Evolutionary conservation across 2,329 filamentous ascomycete species (phyloP), one percentile per base, ranked within the genome.

Genomic region (Penicillium sp.): DNA sequence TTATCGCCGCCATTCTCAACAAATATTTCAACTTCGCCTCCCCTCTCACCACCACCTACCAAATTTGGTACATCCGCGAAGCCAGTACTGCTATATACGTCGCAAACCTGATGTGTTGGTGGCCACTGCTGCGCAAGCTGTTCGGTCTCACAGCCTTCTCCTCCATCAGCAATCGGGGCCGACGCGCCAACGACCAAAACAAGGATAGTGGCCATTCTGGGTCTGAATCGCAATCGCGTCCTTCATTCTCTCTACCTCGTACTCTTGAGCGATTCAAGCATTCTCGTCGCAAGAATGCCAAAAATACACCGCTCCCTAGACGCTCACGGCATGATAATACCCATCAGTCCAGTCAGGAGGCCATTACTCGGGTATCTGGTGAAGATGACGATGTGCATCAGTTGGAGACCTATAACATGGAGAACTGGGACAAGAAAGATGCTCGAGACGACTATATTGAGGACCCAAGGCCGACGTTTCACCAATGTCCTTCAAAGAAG

Each of bases 1-100:
- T 76, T 22, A 59, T 72, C 20, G 71, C 73, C 6, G 71, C 73
- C n/a, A 71, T 74, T 31, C 55, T 76, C n/a, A 75, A 74, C 51
- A 74, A 74, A 50, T 73, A 72, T 47, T 73, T 69, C 59, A 70
- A 66, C 24, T 68, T 72, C 41, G 60, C 57, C 35, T 65, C 58
- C 6, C 69, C 62, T 0, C 59, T 59, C 34, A 70, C 62, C 20
- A 65, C 60, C 20, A 67, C 58, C 24, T 73, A 69, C 56, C 68
- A 66, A 40, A 63, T 66, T 18, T 74, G 71, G 71, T 73, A 72
- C 47, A 65, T 70, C 24, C 66, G 67, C 6, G 68, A 72, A 60
- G 63, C 68, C 7, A 67, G 65, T 13, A 67, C 67, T 1, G 64
- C 66, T 16, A 62, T 72, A 9, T 68, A 75, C 14, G 73, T 77